Evolutionary conservation across 768 basidiomycete species (phyloP), one percentile per base, ranked within the genome.

Genomic region (Agrocybe praecox): DNA sequence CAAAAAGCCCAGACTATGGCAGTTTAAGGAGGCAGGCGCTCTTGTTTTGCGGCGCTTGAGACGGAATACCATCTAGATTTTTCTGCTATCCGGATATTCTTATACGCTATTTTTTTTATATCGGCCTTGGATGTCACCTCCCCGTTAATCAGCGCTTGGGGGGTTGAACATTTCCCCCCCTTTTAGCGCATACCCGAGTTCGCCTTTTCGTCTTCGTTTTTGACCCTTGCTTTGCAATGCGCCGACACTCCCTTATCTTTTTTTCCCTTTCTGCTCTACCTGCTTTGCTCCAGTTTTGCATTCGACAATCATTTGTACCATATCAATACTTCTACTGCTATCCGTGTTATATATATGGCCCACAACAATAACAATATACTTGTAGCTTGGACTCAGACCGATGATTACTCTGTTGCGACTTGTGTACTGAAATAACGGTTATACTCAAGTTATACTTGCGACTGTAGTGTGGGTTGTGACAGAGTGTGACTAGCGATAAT

Each of bases 1-100:
- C 40, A 77, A 78, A 51, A 79, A 77, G 44, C 76, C 79, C 18
- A 83, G 75, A 54, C 61, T 76, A 55, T 84, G 81, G 82, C 76
- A 73, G 51, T 67, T 80, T 32, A 72, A 72, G 56, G 77, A 78
- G 62, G 73, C 77, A 1, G 67, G 71, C 18, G 70, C 75, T 57
- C 61, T 71, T 6, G 55, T 81, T 29, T 34, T 75, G 56, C 68
- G 76, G 49, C 71, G 74, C 42, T 60, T 79, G 15, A 69, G 76
- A 42, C 66, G 76, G 34, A 72, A 76, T 50, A 74, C 75, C 10
- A 67, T 78, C 11, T 78, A 67, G 58, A 49, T 56, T 23, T 36
- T 17, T 42, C 22, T 19, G 6, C 15, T 18, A 36, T 34, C 40
- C 22, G 1, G 8, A 42, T 18, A 42, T 42, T 17, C 40, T 22